A percentile compares a stretch with the other conserved stretches of the same genome.
phyloP scores from a whole-genome alignment of 106 monocot species.

The Dendrobium catenatum region DNA sequence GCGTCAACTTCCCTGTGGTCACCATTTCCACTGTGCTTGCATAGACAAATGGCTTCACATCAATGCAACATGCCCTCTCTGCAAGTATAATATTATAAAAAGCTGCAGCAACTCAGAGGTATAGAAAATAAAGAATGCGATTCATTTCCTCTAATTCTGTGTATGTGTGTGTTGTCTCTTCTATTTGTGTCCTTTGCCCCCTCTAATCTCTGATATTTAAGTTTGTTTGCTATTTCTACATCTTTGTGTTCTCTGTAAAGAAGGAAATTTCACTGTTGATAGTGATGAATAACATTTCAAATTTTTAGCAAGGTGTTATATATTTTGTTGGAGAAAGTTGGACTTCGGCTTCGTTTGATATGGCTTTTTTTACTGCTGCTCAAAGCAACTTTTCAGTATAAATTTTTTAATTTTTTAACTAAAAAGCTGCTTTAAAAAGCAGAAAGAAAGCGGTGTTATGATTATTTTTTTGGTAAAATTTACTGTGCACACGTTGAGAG shows the following conservation, averaged over 20 bases:
- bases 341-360: too few species aligned
- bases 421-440: too few species aligned
- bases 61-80: constrained; percentile 77
- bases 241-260: neutral
- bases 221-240: neutral
- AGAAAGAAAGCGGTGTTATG: too few species aligned
- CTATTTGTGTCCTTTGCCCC: neutral
- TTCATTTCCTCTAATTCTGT: neutral
- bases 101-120: constrained; percentile 28
- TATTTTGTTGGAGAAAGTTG: too few species aligned
- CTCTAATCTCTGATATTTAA: neutral
- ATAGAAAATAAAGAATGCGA: neutral
- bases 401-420: too few species aligned
- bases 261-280: neutral
- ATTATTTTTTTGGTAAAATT: too few species aligned
- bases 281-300: neutral
- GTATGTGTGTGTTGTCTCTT: neutral
- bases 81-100: constrained; percentile 77
- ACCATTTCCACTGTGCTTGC: constrained; percentile 72
- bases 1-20: constrained; percentile 61
- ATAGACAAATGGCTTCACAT: constrained; percentile 76
- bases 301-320: neutral
- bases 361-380: too few species aligned
- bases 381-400: too few species aligned
- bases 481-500: too few species aligned